Evolutionary conservation across 1,284 basidiomycete species (phyloP), one percentile per base, ranked within the genome.

Genomic region (Xerocomus minutiporus): DNA sequence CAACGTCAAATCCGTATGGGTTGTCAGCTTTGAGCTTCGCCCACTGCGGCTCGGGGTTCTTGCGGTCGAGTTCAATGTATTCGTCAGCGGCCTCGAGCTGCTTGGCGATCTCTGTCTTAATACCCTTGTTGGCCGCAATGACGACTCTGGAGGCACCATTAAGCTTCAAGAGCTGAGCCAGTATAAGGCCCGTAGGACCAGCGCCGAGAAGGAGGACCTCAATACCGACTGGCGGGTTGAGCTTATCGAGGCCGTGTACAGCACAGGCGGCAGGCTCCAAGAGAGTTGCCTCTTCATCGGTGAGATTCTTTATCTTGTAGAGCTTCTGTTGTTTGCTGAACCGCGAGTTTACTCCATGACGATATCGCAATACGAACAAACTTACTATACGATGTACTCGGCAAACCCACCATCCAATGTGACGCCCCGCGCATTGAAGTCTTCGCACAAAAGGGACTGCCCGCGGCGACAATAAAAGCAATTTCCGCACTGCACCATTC

Each of bases 231-330:
- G 84, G 79, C 28, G 88, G 82, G 55, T 77, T 79, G 50, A 94
- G 79, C 66, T 89, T 91, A 74, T 93, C 92, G 55, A 92, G 79
- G 12, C 91, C 91, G 71, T 94, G 92, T 50, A 94, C 81, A 15
- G 91, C 91, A 66, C 91, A 94, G 13, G 91, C 84, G 4, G 91
- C 87, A 17, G 91, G 91, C 68, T 94, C 91, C 50, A 93, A 74
- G n/a, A 94, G 79, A 4, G 89, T 92, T 0, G 91, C 86, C 62
- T 93, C 89, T 69, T 91, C 86, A 62, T 93, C 90, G n/a, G 83
- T 79, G 42, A 93, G 77, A 71, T 93, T 93, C 63, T 86, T 71
- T 66, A 93, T 87, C 71, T 87, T 88, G 79, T 87, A 93, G 29
- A 91, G 76, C 67, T 92, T 93, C 65, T 83, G 80, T 48, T 77